These are phyloP conservation scores for Leishmania aethiopica DNA, from an alignment of 208 protist species.

Conservation along the genomic window DNA sequence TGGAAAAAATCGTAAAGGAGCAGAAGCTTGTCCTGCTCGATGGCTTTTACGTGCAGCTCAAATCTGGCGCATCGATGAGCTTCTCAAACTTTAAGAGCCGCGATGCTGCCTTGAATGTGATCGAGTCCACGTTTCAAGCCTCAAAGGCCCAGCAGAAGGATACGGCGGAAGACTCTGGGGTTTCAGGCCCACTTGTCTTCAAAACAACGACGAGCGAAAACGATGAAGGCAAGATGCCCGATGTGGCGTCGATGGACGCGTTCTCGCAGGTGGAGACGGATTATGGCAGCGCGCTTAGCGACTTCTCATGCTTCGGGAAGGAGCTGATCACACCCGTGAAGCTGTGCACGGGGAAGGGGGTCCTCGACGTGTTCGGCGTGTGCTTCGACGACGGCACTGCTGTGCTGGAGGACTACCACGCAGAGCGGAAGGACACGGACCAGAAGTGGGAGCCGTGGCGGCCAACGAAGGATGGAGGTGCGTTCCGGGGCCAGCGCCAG, in stretches of 20 bases:
- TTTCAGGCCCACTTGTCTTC: constrained; percentile 27
- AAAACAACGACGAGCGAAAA: constrained; percentile 47
- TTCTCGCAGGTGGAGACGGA: constrained; percentile 61
- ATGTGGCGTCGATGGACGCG: constrained; percentile 46
- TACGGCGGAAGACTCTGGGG: background rate
- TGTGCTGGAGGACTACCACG: constrained; percentile 52
- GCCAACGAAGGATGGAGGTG: constrained; percentile 31
- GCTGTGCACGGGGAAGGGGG: constrained; percentile 41
- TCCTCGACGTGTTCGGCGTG: constrained; percentile 64
- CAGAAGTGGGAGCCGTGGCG: constrained; percentile 63
- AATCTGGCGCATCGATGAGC: constrained; percentile 31
- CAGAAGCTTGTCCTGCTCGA: constrained; percentile 64
- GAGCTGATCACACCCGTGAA: constrained; percentile 53
- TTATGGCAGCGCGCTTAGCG: constrained; percentile 61
- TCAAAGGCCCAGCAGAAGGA: constrained; percentile 11
- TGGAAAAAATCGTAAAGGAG: constrained; percentile 54
- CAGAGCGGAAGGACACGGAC: constrained; percentile 46
- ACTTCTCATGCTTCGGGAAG: constrained; percentile 51
- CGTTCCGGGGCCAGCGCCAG: constrained; percentile 55
- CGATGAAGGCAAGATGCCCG: constrained; percentile 45
- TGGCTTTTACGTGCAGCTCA: constrained; percentile 45
- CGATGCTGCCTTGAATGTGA: constrained; percentile 52
- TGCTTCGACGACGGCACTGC: constrained; percentile 60
- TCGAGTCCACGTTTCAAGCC: constrained; percentile 36
- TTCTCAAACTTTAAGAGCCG: constrained; percentile 67